These are phyloP conservation scores for Primulina huaijiensis DNA, from an alignment of 257 asterid genomes.

Conservation along the genomic window DNA sequence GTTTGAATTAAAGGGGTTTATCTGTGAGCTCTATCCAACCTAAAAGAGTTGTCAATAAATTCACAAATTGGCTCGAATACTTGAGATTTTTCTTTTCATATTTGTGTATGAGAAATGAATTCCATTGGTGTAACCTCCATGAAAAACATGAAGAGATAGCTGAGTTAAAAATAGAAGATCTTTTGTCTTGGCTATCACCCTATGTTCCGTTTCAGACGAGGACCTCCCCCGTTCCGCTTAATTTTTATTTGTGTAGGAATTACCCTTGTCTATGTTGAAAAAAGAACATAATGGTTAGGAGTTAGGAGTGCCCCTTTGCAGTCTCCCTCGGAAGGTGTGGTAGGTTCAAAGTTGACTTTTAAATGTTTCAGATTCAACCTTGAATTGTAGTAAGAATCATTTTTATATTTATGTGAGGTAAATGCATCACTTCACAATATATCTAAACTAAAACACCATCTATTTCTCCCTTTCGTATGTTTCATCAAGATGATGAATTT, in stretches of 20 bases:
- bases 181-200: too few relatives aligned
- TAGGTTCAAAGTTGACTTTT: neutral
- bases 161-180: too few relatives aligned
- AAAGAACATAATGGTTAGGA: too few relatives aligned
- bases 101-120: too few relatives aligned
- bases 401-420: neutral
- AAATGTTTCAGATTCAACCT: neutral
- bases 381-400: too few relatives aligned
- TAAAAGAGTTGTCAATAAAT: too few relatives aligned
- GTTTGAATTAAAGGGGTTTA: neutral
- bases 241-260: neutral
- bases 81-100: too few relatives aligned
- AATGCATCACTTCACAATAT: neutral
- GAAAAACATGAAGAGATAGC: too few relatives aligned
- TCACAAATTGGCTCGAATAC: too few relatives aligned
- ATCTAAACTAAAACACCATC: neutral
- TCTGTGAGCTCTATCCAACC: too few relatives aligned
- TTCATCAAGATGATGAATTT: neutral
- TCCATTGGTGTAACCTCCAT: too few relatives aligned
- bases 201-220: too few relatives aligned
- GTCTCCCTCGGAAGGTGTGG: neutral
- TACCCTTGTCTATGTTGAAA: neutral
- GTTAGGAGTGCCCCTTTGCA: neutral
- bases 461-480: conserved; percentile 8
- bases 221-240: neutral